Conservation (phyloP, 1,284 basidiomycete genomes). For the Ustilago trichophora region DNA sequence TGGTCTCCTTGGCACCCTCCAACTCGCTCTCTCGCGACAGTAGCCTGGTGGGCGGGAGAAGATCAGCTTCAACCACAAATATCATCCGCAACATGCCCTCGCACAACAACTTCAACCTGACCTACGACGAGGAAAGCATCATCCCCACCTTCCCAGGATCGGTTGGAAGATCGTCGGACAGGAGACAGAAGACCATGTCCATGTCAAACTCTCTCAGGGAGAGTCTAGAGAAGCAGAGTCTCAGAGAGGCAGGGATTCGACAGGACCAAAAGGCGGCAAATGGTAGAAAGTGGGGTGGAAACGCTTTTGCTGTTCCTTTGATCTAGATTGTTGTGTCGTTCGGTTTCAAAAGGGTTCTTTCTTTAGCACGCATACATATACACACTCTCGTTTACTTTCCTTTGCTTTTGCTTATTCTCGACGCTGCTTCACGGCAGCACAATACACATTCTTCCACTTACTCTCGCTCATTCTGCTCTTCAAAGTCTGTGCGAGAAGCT, state of each 20-base stretch:
- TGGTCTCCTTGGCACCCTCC: too few species aligned
- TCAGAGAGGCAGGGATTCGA: slow-evolving; percentile 11
- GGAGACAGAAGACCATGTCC: not conserved
- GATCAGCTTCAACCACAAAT: too few species aligned
- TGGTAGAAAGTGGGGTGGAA: not conserved
- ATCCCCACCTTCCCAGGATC: slow-evolving; percentile 15
- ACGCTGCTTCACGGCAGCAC: too few species aligned
- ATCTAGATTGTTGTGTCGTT: not conserved
- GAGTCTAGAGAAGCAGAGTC: slow-evolving; percentile 12
- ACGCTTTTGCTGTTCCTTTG: not conserved
- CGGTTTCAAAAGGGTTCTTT: not conserved
- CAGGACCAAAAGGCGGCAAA: not conserved
- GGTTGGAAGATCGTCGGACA: not conserved
- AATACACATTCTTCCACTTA: not conserved
- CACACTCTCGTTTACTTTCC: too few species aligned
- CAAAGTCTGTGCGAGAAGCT: too few species aligned
- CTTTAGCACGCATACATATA: too few species aligned
- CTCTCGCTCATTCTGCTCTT: too few species aligned
- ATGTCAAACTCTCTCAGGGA: slow-evolving; percentile 1
- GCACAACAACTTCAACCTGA: not conserved
- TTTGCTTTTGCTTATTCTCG: too few species aligned
- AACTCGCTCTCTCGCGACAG: too few species aligned
- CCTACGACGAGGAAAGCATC: slow-evolving; percentile 22
- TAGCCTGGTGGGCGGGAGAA: too few species aligned
- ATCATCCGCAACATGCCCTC: too few species aligned